Evolutionary conservation across 768 basidiomycete species (phyloP).

Genomic region (Tricholoma hemisulphureum): DNA sequence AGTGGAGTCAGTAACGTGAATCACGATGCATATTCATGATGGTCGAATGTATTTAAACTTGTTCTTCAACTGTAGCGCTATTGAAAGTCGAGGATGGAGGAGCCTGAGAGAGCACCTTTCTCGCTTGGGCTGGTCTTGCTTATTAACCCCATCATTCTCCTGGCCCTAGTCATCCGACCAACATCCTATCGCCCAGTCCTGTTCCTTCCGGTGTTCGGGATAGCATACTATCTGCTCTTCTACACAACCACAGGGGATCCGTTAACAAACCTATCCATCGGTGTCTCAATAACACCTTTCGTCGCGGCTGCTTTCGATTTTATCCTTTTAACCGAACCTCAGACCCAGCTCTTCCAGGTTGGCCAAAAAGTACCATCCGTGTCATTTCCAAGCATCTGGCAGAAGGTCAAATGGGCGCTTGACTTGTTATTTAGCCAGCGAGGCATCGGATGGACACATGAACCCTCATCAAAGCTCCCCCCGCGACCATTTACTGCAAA

Average conservation of each 20-base stretch:
- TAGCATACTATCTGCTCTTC: constrained; percentile 25
- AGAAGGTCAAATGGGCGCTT: constrained; percentile 30
- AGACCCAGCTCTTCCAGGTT: constrained; percentile 18
- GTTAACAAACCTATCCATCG: constrained; percentile 20
- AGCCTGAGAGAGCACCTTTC: not conserved
- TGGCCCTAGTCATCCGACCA: constrained; percentile 10
- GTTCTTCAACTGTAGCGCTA: too few relatives aligned
- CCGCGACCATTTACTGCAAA: constrained; percentile 13
- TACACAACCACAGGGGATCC: constrained; percentile 28
- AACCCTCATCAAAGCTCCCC: constrained; percentile 19
- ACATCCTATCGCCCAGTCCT: constrained; percentile 12
- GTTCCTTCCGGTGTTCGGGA: constrained; percentile 14
- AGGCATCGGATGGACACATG: constrained; percentile 36
- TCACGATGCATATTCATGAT: too few relatives aligned
- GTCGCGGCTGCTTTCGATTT: constrained; percentile 27
- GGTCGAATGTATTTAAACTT: too few relatives aligned
- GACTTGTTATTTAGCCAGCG: constrained; percentile 31
- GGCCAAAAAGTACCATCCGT: constrained; percentile 13
- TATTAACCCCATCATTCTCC: not conserved
- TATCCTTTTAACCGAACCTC: constrained; percentile 27
- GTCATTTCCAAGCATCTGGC: constrained; percentile 10
- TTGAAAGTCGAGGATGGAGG: too few relatives aligned
- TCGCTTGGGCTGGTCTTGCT: not conserved
- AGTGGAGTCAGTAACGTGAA: too few relatives aligned
- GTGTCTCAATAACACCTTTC: constrained; percentile 21